phyloP scores from a whole-genome alignment of 805 yeast species.

The Candida qinlingensis region DNA sequence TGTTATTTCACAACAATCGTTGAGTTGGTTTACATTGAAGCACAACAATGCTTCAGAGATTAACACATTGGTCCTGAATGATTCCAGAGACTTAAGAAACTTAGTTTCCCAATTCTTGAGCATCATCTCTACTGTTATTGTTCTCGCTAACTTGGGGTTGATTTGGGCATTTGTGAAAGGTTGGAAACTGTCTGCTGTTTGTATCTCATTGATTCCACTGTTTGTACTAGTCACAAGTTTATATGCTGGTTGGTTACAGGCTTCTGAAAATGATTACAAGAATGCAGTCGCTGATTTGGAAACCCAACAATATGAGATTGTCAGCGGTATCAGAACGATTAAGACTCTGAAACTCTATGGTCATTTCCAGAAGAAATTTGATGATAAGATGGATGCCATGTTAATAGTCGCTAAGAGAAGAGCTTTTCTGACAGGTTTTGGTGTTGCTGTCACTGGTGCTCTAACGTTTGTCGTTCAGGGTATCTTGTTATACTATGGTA shows the following conservation, averaged over 20 bases:
- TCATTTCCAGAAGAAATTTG: constrained; percentile 40
- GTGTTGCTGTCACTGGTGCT: constrained; percentile 52
- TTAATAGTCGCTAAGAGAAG: constrained; percentile 41
- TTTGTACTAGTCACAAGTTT: constrained; percentile 45
- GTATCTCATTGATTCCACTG: constrained; percentile 68
- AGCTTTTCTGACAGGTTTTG: constrained; percentile 60
- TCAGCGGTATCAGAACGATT: constrained; percentile 59
- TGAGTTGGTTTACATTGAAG: constrained; percentile 45
- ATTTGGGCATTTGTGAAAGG: constrained; percentile 77
- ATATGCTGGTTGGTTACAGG: constrained; percentile 48
- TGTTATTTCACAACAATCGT: constrained; percentile 44
- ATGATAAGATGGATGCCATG: constrained; percentile 27
- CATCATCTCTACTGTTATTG: constrained; percentile 45
- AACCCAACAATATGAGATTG: constrained; percentile 43
- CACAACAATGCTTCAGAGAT: constrained; percentile 43
- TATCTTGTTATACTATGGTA: constrained; percentile 72
- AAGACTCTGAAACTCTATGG: constrained; percentile 46
- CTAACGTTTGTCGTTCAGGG: constrained; percentile 61
- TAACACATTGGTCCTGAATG: constrained; percentile 70
- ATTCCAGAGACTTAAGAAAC: constrained; percentile 68
- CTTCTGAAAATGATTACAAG: constrained; percentile 58
- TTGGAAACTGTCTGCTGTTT: constrained; percentile 85
- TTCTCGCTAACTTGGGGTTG: constrained; percentile 54
- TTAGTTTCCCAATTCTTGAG: constrained; percentile 60
- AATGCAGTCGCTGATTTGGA: constrained; percentile 50